Evolutionary conservation across 2,329 filamentous ascomycete genomes (phyloP).

Genomic region (Teratosphaeriaceae sp.): DNA sequence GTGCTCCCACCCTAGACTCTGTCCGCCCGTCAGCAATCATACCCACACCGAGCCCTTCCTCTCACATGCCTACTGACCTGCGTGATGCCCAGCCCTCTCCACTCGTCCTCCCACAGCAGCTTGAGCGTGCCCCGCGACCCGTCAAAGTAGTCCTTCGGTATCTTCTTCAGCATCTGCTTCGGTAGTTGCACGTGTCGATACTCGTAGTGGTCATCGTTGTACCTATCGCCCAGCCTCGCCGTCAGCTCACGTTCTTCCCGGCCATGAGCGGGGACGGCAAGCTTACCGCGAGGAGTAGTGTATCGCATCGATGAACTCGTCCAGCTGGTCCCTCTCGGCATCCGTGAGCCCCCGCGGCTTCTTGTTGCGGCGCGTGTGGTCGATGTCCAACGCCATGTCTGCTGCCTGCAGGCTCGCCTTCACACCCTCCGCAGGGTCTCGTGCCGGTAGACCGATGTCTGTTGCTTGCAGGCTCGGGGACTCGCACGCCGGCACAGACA

Average conservation of each 20-base stretch:
- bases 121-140: slow-evolving; percentile 85
- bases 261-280: too few relatives aligned
- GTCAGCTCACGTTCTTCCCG: neutral
- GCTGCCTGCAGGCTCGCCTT: neutral
- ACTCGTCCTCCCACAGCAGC: slow-evolving; percentile 96
- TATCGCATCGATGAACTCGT: slow-evolving; percentile 88
- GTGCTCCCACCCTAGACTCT: slow-evolving; percentile 99
- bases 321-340: slow-evolving; percentile 71
- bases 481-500: too few relatives aligned
- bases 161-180: slow-evolving; percentile 96
- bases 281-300: slow-evolving; percentile 83
- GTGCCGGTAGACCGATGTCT: slow-evolving; percentile 3
- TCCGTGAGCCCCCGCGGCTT: slow-evolving; percentile 74
- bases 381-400: slow-evolving; percentile 55
- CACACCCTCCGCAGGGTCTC: neutral
- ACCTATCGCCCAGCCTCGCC: slow-evolving; percentile 51
- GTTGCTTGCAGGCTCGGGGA: too few relatives aligned
- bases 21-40: slow-evolving; percentile 7
- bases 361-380: slow-evolving; percentile 79
- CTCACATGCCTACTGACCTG: slow-evolving; percentile 55
- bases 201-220: slow-evolving; percentile 87
- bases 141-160: slow-evolving; percentile 93
- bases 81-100: slow-evolving; percentile 93
- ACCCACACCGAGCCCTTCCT: neutral
- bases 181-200: slow-evolving; percentile 97